Conservation (phyloP, 345 rosid species). For the Bruguiera gymnorhiza region DNA sequence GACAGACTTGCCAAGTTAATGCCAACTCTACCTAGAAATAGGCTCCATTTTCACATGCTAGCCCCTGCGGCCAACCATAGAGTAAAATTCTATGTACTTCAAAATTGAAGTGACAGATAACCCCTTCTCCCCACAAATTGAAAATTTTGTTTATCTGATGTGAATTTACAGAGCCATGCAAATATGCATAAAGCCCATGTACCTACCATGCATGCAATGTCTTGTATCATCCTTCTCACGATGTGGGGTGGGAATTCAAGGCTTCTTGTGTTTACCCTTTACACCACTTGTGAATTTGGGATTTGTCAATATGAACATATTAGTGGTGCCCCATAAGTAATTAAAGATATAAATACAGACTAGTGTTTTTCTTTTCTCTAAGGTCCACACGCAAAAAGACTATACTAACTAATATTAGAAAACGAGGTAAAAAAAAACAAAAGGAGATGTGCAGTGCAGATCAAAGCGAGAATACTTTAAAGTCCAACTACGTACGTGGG, state of each 20-base stretch:
- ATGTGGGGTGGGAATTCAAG: background rate
- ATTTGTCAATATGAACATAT: background rate
- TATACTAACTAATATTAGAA: background rate
- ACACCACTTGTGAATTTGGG: background rate
- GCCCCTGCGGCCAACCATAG: no score
- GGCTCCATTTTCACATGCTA: no score
- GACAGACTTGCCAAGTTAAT: no score
- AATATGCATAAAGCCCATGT: background rate
- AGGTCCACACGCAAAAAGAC: conserved; percentile 33
- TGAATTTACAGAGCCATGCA: no score
- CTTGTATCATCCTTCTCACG: background rate
- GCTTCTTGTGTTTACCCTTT: background rate
- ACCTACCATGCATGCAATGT: background rate
- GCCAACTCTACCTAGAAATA: no score
- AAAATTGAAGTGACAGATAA: no score
- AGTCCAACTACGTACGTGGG: conserved; percentile 14
- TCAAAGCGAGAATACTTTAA: background rate
- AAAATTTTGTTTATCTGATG: no score
- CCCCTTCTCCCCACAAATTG: no score
- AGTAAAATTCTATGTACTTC: no score
- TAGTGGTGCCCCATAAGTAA: background rate
- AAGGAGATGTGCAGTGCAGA: background rate
- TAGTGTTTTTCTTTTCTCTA: background rate
- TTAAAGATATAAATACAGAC: background rate
- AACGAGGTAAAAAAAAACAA: background rate